Evolutionary conservation across 495 filamentous ascomycete genomes (phyloP).

Genomic region (Tuber magnatum): DNA sequence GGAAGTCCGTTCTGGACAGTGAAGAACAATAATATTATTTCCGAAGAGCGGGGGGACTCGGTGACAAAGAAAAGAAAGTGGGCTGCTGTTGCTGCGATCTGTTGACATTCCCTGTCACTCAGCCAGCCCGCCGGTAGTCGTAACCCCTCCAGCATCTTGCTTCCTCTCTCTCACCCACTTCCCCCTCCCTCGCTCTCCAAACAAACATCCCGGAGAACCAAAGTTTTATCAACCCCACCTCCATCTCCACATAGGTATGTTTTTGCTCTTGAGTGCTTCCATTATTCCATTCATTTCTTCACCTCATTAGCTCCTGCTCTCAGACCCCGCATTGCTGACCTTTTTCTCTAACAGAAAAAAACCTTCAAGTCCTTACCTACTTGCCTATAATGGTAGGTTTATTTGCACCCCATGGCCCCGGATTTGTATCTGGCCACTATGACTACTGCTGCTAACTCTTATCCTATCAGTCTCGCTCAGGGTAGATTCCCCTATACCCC

Average conservation of each 20-base stretch:
- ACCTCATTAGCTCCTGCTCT: not conserved
- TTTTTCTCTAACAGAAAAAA: slow-evolving; percentile 8
- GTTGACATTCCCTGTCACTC: slow-evolving; percentile 21
- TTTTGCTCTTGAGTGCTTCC: not conserved
- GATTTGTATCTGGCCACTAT: not conserved
- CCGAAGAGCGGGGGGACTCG: not conserved
- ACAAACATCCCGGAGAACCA: not conserved
- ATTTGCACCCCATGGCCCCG: not conserved
- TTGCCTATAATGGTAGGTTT: slow-evolving; percentile 12
- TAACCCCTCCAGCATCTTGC: slow-evolving; percentile 29
- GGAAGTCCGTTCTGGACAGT: not conserved
- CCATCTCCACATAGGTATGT: not conserved
- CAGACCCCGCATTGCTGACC: slow-evolving; percentile 31
- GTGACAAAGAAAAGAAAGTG: slow-evolving; percentile 23
- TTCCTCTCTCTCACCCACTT: slow-evolving; percentile 5
- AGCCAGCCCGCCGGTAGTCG: slow-evolving; percentile 18
- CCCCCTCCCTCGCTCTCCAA: slow-evolving; percentile 15
- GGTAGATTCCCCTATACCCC: slow-evolving; percentile 34
- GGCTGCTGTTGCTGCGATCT: slow-evolving; percentile 15
- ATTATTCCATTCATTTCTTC: not conserved
- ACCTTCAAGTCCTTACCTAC: slow-evolving; percentile 10
- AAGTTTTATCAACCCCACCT: not conserved
- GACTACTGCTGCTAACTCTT: slow-evolving; percentile 1
- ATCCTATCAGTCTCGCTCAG: slow-evolving; percentile 39
- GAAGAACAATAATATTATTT: slow-evolving; percentile 13